Evolutionary conservation across 2,329 filamentous ascomycete genomes (phyloP).

Genomic region (Alternaria sp.): DNA sequence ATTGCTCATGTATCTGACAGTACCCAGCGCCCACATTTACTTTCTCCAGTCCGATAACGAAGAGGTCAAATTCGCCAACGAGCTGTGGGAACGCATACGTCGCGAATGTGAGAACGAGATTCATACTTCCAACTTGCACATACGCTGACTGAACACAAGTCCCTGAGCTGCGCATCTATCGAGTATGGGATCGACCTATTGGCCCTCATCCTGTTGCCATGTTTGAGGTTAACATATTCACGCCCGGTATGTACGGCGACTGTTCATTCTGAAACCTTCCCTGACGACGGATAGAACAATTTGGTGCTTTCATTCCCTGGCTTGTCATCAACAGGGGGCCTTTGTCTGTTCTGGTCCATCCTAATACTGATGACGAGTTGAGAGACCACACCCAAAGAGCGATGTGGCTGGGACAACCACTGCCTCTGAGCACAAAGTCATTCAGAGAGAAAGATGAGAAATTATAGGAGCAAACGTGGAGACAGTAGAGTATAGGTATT

Average conservation of each 20-base stretch:
- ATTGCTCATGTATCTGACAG: not conserved
- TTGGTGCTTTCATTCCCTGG: slow-evolving; percentile 89
- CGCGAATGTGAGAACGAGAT: slow-evolving; percentile 71
- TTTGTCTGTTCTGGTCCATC: slow-evolving; percentile 80
- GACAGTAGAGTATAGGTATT: not conserved
- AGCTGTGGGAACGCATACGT: slow-evolving; percentile 79
- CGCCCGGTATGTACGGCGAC: slow-evolving; percentile 58
- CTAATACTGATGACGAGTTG: slow-evolving; percentile 74
- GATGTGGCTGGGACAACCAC: slow-evolving; percentile 75
- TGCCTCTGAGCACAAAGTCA: slow-evolving; percentile 66
- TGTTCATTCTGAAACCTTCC: not conserved
- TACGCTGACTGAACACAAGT: slow-evolving; percentile 60
- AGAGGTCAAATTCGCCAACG: slow-evolving; percentile 72
- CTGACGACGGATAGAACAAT: slow-evolving; percentile 65
- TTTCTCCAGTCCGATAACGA: slow-evolving; percentile 69
- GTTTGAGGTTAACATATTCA: slow-evolving; percentile 93
- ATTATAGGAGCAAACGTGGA: not conserved
- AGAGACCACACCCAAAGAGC: slow-evolving; percentile 73
- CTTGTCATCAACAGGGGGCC: slow-evolving; percentile 82
- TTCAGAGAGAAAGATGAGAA: slow-evolving; percentile 51
- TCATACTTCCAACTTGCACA: not conserved
- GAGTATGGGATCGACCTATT: slow-evolving; percentile 76
- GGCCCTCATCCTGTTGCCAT: slow-evolving; percentile 86
- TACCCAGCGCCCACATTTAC: slow-evolving; percentile 75
- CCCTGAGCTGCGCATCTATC: slow-evolving; percentile 84